Evolutionary conservation across 1,284 basidiomycete genomes (phyloP), one percentile per base, ranked within the genome.

Genomic region (Chondrostereum purpureum): DNA sequence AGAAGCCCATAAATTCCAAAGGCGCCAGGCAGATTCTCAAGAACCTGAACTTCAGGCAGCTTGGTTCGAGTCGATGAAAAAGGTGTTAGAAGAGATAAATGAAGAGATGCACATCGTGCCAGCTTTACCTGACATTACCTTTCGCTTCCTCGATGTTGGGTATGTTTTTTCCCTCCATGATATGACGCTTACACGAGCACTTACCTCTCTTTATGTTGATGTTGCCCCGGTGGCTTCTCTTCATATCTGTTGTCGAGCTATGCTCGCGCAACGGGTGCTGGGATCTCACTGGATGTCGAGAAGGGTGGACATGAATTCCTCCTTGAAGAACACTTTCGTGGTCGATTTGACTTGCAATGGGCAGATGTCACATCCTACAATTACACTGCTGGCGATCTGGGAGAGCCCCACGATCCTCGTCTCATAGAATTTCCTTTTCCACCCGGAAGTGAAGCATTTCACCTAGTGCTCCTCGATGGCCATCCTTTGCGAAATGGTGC

Each of bases 391-490:
- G 14, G 27, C n/a, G n/a, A 14, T 13, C 24, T 12, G 11, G 12
- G 16, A 11, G n/a, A n/a, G n/a, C n/a, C 22, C 31, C 14, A 21
- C 14, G 22, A 27, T 12, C 20, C 20, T n/a, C 20, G 20, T 14
- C 22, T 35, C 36, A 14, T 11, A 23, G 17, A 40, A 33, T 13
- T 40, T 46, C 48, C 49, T 13, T 43, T 47, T 19, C 5, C 35
- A 8, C 42, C 42, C 8, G 37, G 39, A 16, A 20, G 22, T 10
- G 18, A 23, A 24, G 43, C 19, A 12, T 64, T 60, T 46, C 53
- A 59, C 43, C 50, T 67, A 12, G 61, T 65, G 10, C 45, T 66
- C 11, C 56, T 64, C 42, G 66, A 66, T 42, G 64, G 59, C 5
- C 62, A 63, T 43, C 57, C 57, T 1, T 49, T 67, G 4, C 64